A percentile compares a stretch with the other conserved stretches of the same genome.
Evolutionary conservation across 805 yeast genomes (phyloP).

Genomic region (Candida piceae): DNA sequence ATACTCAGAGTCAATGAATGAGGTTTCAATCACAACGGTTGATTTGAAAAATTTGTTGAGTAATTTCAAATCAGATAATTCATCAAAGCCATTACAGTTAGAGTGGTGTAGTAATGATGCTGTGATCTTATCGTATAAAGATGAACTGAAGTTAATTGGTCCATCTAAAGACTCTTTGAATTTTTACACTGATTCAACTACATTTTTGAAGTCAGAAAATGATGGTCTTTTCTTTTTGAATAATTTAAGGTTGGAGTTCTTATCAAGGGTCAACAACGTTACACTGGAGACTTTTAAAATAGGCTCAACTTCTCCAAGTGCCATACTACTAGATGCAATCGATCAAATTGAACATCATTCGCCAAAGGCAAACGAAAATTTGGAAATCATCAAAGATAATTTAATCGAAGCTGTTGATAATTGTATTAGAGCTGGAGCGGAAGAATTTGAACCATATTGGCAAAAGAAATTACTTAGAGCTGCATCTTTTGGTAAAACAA

Average conservation of each 20-base stretch:
- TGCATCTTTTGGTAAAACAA: conserved; percentile 80
- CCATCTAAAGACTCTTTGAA: conserved; percentile 58
- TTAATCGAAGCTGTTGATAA: conserved; percentile 58
- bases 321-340: conserved; percentile 75
- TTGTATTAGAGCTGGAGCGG: conserved; percentile 69
- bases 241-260: conserved; percentile 48
- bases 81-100: conserved; percentile 39
- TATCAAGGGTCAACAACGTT: conserved; percentile 54
- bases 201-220: conserved; percentile 43
- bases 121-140: conserved; percentile 52
- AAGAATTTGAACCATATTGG: conserved; percentile 72
- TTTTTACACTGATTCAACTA: conserved; percentile 43
- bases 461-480: conserved; percentile 79
- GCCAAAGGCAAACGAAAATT: conserved; percentile 76
- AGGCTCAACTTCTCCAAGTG: conserved; percentile 81
- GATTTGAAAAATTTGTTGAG: conserved; percentile 40
- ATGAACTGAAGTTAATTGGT: conserved; percentile 65
- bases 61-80: conserved; percentile 35
- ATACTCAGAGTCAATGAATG: conserved; percentile 35
- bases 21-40: conserved; percentile 46
- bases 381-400: conserved; percentile 46
- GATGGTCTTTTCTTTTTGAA: conserved; percentile 77
- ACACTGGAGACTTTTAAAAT: conserved; percentile 65
- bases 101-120: conserved; percentile 89
- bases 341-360: conserved; percentile 61